These are phyloP conservation scores for Coemansia sp. DNA, from an alignment of 192 early-diverging fungal species.

Conservation along the genomic window DNA sequence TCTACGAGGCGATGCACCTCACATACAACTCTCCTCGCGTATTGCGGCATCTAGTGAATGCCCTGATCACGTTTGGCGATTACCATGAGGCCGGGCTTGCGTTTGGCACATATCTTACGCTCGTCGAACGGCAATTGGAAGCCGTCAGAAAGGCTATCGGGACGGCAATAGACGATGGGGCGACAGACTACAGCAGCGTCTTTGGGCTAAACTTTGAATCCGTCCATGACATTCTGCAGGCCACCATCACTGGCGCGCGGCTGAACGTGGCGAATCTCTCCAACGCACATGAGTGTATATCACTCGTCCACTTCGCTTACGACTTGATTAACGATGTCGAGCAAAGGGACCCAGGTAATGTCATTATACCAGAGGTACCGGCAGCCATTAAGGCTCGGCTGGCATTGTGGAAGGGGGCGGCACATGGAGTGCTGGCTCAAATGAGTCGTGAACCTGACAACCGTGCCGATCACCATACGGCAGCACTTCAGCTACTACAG, in stretches of 20 bases:
- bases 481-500: slow-evolving; percentile 57
- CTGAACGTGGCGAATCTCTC: slow-evolving; percentile 40
- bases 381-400: slow-evolving; percentile 23
- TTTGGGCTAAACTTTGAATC: slow-evolving; percentile 17
- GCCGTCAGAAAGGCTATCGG: slow-evolving; percentile 20
- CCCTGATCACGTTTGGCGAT: slow-evolving; percentile 63
- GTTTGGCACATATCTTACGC: slow-evolving; percentile 60
- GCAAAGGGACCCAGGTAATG: slow-evolving; percentile 26
- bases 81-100: slow-evolving; percentile 77
- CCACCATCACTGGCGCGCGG: slow-evolving; percentile 49
- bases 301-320: slow-evolving; percentile 44
- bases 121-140: slow-evolving; percentile 56
- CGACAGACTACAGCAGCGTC: neutral
- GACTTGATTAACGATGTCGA: slow-evolving; percentile 41
- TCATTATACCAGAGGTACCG: slow-evolving; percentile 15
- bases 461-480: slow-evolving; percentile 62
- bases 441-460: slow-evolving; percentile 62
- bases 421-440: slow-evolving; percentile 36
- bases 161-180: slow-evolving; percentile 13
- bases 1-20: slow-evolving; percentile 64
- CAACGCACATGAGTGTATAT: slow-evolving; percentile 36
- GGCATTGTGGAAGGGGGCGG: slow-evolving; percentile 44
- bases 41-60: slow-evolving; percentile 61
- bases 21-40: slow-evolving; percentile 74
- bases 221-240: slow-evolving; percentile 25